Conservation (phyloP, 768 basidiomycete genomes). For the Clitopilus passeckerianus region DNA sequence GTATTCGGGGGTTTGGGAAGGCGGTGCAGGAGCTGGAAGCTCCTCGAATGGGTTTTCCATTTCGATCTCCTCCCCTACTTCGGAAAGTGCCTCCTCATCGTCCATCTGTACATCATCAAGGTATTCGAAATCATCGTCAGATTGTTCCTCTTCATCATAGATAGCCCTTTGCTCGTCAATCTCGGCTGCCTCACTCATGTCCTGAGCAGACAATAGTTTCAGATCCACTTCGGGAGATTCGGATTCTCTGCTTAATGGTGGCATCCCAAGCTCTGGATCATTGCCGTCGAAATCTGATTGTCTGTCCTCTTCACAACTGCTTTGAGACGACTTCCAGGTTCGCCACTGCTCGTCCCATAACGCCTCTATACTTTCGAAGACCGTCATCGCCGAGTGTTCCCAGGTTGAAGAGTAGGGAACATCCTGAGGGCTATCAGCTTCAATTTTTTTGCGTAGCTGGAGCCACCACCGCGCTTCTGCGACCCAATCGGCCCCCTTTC, state of each 20-base stretch:
- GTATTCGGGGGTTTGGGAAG: not conserved
- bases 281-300: not conserved
- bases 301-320: not conserved
- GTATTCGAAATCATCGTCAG: constrained; percentile 15
- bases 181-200: constrained; percentile 4
- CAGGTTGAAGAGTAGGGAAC: constrained; percentile 32
- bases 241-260: not conserved
- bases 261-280: not conserved
- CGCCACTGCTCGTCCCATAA: constrained; percentile 69
- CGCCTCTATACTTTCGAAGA: constrained; percentile 86
- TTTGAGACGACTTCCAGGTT: constrained; percentile 47
- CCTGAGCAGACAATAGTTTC: not conserved
- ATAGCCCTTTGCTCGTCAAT: constrained; percentile 27
- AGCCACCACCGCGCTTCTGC: constrained; percentile 75
- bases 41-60: constrained; percentile 8
- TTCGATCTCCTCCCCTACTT: constrained; percentile 6
- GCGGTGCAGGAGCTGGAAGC: not conserved
- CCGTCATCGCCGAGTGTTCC: constrained; percentile 78
- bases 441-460: constrained; percentile 44
- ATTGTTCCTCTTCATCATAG: constrained; percentile 21
- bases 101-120: not conserved
- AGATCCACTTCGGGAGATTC: constrained; percentile 14
- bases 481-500: constrained; percentile 57
- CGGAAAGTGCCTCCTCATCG: constrained; percentile 8
- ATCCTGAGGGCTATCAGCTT: constrained; percentile 10